Evolutionary conservation across 1,284 basidiomycete species (phyloP).

Genomic region (Sporisorium iseilematis-ciliati): DNA sequence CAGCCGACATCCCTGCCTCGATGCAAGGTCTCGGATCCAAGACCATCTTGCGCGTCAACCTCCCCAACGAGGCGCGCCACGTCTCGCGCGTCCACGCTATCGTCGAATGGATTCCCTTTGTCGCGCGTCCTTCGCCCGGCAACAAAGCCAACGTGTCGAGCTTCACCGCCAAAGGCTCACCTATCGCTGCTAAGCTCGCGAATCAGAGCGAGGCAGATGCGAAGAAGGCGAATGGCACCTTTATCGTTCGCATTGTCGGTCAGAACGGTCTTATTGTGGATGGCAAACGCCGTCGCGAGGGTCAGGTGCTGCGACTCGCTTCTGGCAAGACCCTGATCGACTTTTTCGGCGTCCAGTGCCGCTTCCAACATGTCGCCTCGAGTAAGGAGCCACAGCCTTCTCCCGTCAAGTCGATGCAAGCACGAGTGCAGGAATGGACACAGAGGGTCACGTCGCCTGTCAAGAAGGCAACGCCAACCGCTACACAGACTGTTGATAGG

Average conservation of each 20-base stretch:
- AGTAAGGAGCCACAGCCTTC: constrained; percentile 23
- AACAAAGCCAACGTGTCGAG: constrained; percentile 27
- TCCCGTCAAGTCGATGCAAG: constrained; percentile 30
- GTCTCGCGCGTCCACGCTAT: constrained; percentile 66
- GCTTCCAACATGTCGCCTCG: constrained; percentile 42
- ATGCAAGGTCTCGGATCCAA: constrained; percentile 52
- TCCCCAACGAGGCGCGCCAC: constrained; percentile 62
- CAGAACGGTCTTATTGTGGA: constrained; percentile 68
- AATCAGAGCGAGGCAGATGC: constrained; percentile 3
- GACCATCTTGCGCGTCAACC: constrained; percentile 49
- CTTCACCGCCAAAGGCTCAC: constrained; percentile 34
- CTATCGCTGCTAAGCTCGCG: constrained; percentile 20
- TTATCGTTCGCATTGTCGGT: constrained; percentile 63
- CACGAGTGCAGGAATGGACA: constrained; percentile 22
- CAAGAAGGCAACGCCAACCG: constrained; percentile 21
- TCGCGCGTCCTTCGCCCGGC: constrained; percentile 11
- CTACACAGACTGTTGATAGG: neutral
- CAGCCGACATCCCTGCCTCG: constrained; percentile 32
- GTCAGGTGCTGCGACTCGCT: constrained; percentile 57
- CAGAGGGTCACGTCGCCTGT: constrained; percentile 43
- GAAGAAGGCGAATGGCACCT: constrained; percentile 47
- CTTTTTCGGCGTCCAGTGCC: constrained; percentile 61
- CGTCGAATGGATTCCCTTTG: constrained; percentile 67
- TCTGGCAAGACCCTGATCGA: constrained; percentile 56
- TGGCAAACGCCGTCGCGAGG: constrained; percentile 62